Percentiles rank a stretch among this genome's conserved stretches.
These are phyloP conservation scores for Silybum marianum DNA, from an alignment of 129 eudicot genomes.

Conservation along the genomic window DNA sequence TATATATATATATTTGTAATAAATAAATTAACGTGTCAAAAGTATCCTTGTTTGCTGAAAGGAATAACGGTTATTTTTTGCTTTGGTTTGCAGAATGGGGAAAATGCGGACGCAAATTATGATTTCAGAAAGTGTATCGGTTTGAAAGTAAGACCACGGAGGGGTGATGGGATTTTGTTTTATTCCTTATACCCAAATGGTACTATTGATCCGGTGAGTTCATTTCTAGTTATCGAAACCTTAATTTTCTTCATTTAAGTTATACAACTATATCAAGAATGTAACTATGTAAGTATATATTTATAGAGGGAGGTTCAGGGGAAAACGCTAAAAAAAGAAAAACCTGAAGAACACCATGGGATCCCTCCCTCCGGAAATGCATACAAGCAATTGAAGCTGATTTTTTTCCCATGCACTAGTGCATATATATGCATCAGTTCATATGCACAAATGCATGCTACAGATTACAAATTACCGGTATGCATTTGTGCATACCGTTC, in stretches of 20 bases:
- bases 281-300: neutral
- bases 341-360: no score
- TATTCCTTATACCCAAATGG: constrained; percentile 84
- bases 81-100: constrained; percentile 58
- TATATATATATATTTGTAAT: no score
- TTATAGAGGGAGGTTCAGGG: no score
- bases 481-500: no score
- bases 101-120: constrained; percentile 42
- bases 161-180: constrained; percentile 82
- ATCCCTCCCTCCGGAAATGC: no score
- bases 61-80: neutral
- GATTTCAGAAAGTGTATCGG: constrained; percentile 67
- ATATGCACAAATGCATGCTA: no score
- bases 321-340: no score
- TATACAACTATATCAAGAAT: neutral
- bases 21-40: no score
- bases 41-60: neutral
- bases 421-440: no score
- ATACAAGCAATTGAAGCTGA: no score
- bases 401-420: no score
- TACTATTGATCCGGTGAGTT: constrained; percentile 81
- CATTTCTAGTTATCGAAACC: neutral
- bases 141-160: constrained; percentile 73
- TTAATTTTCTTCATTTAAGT: neutral
- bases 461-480: no score